Evolutionary conservation across 2,329 filamentous ascomycete genomes (phyloP).

Genomic region (Magnaporthiopsis incrustans): DNA sequence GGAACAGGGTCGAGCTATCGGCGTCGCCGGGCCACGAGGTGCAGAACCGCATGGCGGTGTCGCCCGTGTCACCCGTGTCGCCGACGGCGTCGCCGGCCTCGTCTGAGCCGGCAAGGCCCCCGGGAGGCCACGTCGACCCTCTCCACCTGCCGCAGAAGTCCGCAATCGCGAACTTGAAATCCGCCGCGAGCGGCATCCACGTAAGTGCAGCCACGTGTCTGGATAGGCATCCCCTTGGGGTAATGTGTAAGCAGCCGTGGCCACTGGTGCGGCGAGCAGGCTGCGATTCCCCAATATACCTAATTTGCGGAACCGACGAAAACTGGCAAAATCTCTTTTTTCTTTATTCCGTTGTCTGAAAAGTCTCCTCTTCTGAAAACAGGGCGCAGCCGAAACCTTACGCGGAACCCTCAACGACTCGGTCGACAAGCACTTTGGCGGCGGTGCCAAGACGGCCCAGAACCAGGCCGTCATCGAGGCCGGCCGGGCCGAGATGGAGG

Average conservation of each 20-base stretch:
- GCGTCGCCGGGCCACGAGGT: slow-evolving; percentile 5
- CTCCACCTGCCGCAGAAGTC: slow-evolving; percentile 1
- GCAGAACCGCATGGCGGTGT: slow-evolving; percentile 3
- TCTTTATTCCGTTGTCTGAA: too few relatives aligned
- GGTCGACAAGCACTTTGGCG: slow-evolving; percentile 5
- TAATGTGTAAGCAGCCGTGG: too few relatives aligned
- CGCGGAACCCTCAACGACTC: slow-evolving; percentile 3
- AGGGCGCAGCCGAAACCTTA: slow-evolving; percentile 4
- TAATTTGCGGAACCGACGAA: too few relatives aligned
- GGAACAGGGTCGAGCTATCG: slow-evolving; percentile 6
- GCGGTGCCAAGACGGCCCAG: background rate
- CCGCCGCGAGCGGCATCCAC: slow-evolving; percentile 5
- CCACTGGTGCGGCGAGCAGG: too few relatives aligned
- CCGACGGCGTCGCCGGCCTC: background rate
- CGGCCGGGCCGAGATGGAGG: slow-evolving; percentile 5
- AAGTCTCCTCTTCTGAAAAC: background rate
- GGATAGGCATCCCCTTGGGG: too few relatives aligned
- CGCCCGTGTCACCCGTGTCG: slow-evolving; percentile 1
- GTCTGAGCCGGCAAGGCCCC: background rate
- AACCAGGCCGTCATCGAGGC: slow-evolving; percentile 6
- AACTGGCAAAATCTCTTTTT: too few relatives aligned
- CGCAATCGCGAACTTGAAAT: slow-evolving; percentile 1
- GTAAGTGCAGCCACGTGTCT: too few relatives aligned
- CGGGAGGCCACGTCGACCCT: background rate
- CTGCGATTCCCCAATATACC: too few relatives aligned